Base-by-base conservation (phyloP, 2,329 filamentous ascomycete genomes). In the Hypoxylon sp. region DNA sequence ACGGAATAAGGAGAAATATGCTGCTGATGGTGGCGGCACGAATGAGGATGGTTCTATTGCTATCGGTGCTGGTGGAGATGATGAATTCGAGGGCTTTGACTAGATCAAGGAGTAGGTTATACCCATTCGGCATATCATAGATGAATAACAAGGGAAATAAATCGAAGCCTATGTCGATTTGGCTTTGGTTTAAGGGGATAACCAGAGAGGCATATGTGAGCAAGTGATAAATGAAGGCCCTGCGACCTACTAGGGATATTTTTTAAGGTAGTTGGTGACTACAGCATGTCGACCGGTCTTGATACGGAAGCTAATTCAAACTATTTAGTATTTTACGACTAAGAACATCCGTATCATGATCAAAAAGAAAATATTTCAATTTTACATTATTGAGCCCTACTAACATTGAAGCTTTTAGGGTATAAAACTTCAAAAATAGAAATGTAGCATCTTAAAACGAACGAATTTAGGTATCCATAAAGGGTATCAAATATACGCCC, bases 11-110 rank as follows among this genome's bases (percentile, higher is more conserved):
- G 81, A 79, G 61, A 85, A 84, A 72, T 78, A 75, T 55, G 76
- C 77, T 2, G 45, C 76, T 75, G 48, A 79, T 79, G 57, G 21
- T 36, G 34, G 25, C 32, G 34, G 55, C 28, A 74, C 73, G 48
- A 71, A 68, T 3, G 70, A 73, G 36, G 28, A 32, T n/a, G 61
- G 56, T 10, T 11, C 69, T 21, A 65, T 53, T 34, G 65, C 30
- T 41, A 67, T 38, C 7, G 72, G 50, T 17, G 73, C 70, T 23
- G 76, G 67, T 32, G 68, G 53, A 21, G 83, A 82, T 3, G 84
- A 85, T 23, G 85, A 88, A 67, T 91, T 91, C 77, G 75, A 85
- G 60, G 89, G 89, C 1, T 91, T 90, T 74, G 86, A 84, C 67
- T 78, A 68, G 21, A 21, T 30, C 28, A 4, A 21, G 41, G 56